Evolutionary conservation across 139 green algal species (phyloP), one percentile per base, ranked within the genome.

Genomic region (Dunaliella primolecta): DNA sequence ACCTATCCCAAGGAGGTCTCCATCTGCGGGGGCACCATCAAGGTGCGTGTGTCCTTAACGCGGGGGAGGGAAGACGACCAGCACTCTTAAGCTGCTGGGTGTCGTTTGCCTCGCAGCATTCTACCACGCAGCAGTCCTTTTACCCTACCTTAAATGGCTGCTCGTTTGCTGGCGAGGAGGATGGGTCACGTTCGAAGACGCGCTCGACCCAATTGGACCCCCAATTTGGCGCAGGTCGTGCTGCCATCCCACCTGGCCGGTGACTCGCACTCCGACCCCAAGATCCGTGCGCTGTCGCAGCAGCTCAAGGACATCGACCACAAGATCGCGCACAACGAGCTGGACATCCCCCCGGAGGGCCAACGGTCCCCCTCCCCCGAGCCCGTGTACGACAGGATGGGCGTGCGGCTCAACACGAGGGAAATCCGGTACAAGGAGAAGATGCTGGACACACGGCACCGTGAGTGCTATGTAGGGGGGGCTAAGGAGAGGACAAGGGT

Each of bases 331-430:
- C 64, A 57, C 31, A 81, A 81, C 29, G 87, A 92, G 30, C 75
- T 91, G 79, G 88, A 89, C 78, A 90, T 93, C 34, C 90, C 90
- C 0, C 88, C 89, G 20, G 89, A 98, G 84, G 89, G 91, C 37
- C 93, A 96, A 86, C 94, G 97, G 33, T 97, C 91, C 0, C 97
- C 97, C 34, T 97, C 92, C 2, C 97, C 97, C 0, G 92, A 96
- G 83, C 97, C 97, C 0, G 85, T 97, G n/a, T 99, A 99, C 86
- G 96, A 99, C 83, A 86, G 89, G 2, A 86, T 92, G 33, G 97
- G 97, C 29, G 87, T 96, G 23, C 89, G 96, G 2, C 89, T 94
- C 2, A 99, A 99, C 91, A 98, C 96, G 7, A 87, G 96, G 15
- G 96, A 99, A 81, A 91, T 97, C 30, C 85, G 97, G 33, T 80